These are phyloP conservation scores for Russula ochroleuca DNA, from an alignment of 768 basidiomycete species.

Conservation along the genomic window DNA sequence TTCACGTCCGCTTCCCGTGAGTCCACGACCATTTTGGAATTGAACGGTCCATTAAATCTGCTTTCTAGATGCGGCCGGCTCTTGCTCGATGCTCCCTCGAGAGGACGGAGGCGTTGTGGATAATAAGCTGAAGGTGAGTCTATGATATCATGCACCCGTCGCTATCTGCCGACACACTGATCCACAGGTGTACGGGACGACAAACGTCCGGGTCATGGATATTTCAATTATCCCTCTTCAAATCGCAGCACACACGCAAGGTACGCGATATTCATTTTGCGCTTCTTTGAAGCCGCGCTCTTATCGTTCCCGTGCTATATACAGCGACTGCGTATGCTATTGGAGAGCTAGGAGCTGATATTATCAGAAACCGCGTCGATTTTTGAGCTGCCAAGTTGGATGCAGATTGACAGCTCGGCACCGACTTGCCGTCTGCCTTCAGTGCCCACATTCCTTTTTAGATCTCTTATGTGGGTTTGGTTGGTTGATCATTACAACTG, in stretches of 20 bases:
- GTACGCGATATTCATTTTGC: slow-evolving; percentile 1
- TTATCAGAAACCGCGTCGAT: slow-evolving; percentile 17
- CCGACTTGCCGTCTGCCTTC: neutral
- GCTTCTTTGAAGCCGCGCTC: neutral
- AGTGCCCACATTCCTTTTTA: neutral
- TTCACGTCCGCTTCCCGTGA: neutral
- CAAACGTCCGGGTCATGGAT: slow-evolving; percentile 34
- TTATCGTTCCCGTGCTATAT: neutral
- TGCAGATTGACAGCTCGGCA: neutral
- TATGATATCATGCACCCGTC: neutral
- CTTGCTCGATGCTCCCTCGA: slow-evolving; percentile 24
- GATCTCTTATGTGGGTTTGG: too few species aligned
- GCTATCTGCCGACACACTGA: neutral
- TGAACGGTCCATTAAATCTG: too few species aligned
- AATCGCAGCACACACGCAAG: slow-evolving; percentile 28
- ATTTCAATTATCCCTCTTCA: slow-evolving; percentile 33
- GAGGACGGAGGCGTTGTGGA: slow-evolving; percentile 26
- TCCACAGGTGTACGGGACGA: slow-evolving; percentile 32
- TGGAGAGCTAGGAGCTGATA: slow-evolving; percentile 19
- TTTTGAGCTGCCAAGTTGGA: slow-evolving; percentile 2
- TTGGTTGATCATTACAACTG: too few species aligned
- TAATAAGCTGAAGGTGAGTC: slow-evolving; percentile 21
- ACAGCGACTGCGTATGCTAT: slow-evolving; percentile 25
- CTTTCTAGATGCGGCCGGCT: slow-evolving; percentile 17
- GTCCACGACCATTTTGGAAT: neutral